Evolutionary conservation across 805 yeast genomes (phyloP).

Genomic region (Candida xiaguanensis): DNA sequence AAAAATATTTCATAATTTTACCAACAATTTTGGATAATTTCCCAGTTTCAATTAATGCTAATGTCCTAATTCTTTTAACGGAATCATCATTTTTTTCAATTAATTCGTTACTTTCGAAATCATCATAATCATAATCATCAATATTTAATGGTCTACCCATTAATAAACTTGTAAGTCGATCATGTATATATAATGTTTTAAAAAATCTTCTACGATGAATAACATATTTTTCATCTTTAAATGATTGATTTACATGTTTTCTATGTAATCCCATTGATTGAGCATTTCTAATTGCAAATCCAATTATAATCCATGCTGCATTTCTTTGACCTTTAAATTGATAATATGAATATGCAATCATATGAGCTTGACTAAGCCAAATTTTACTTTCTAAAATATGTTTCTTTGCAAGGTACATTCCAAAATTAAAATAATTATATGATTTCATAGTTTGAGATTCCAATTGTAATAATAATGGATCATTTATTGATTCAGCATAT

Average conservation of each 20-base stretch:
- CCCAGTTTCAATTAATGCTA: conserved; percentile 23
- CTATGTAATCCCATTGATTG: conserved; percentile 41
- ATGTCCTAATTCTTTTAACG: not conserved
- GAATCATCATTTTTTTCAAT: conserved; percentile 5
- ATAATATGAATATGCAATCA: conserved; percentile 36
- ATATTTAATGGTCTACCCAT: conserved; percentile 37
- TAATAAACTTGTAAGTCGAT: conserved; percentile 27
- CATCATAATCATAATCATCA: conserved; percentile 37
- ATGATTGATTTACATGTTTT: conserved; percentile 30
- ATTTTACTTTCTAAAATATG: conserved; percentile 33
- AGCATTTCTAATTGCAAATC: conserved; percentile 40
- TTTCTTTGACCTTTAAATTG: conserved; percentile 34
- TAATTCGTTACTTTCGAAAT: conserved; percentile 11
- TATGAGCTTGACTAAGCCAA: conserved; percentile 40
- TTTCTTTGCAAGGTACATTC: conserved; percentile 24
- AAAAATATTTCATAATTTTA: conserved; percentile 27
- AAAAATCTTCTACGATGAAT: conserved; percentile 10
- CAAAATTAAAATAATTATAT: conserved; percentile 31
- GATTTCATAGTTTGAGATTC: conserved; percentile 19
- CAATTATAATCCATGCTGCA: conserved; percentile 42
- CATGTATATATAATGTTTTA: conserved; percentile 27
- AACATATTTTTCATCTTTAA: conserved; percentile 4
- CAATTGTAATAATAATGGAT: conserved; percentile 8
- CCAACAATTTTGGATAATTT: conserved; percentile 26
- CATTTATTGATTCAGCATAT: conserved; percentile 23